Percentiles rank a stretch among this genome's conserved stretches.
Conservation (phyloP, 495 filamentous ascomycete genomes). For the Penicillium waksmanii region DNA sequence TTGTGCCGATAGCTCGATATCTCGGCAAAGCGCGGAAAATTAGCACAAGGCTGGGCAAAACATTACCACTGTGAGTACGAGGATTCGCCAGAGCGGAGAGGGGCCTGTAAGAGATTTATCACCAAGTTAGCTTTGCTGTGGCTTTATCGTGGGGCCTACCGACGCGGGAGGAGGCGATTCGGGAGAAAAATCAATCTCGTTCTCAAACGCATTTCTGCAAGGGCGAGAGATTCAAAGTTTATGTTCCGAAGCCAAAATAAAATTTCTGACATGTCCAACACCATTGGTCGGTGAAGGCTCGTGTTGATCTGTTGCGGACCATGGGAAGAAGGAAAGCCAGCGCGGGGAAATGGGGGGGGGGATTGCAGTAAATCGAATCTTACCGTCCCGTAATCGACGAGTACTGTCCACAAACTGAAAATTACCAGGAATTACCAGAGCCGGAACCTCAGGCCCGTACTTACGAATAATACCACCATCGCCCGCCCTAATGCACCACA, state of each 20-base stretch:
- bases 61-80: background rate
- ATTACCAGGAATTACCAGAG: background rate
- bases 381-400: background rate
- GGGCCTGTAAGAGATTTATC: background rate
- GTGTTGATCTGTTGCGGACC: background rate
- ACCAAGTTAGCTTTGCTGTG: conserved; percentile 2
- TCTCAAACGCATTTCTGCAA: background rate
- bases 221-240: background rate
- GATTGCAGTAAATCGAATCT: background rate
- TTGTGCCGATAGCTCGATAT: background rate
- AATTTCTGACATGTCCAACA: background rate
- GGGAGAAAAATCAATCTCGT: background rate
- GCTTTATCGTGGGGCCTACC: background rate
- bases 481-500: background rate
- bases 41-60: background rate
- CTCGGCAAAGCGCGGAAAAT: background rate
- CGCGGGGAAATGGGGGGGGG: background rate
- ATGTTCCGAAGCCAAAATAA: background rate
- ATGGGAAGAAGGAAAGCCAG: background rate
- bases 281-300: background rate
- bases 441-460: too few species aligned
- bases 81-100: background rate
- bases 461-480: background rate
- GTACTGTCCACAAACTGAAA: background rate
- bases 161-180: background rate